These are phyloP conservation scores for Exophiala xenobiotica DNA, from an alignment of 2,329 filamentous ascomycete genomes.

Conservation along the genomic window DNA sequence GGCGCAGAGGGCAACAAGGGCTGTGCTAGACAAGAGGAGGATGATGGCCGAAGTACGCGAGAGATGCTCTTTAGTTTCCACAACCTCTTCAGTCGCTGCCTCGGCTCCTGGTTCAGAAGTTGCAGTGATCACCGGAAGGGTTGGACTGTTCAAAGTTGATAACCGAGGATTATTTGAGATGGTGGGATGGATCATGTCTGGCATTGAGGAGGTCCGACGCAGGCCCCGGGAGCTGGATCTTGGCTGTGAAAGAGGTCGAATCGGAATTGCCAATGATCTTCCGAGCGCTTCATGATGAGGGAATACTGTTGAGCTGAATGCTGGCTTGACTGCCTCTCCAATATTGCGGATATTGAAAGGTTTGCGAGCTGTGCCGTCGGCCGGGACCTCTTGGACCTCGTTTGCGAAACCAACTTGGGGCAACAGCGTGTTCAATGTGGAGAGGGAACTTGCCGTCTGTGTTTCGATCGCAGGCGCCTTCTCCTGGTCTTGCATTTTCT, in stretches of 20 bases:
- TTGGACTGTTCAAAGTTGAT: neutral
- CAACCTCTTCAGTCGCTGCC: conserved; percentile 33
- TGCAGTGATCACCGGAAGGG: conserved; percentile 52
- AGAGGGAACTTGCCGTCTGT: conserved; percentile 2
- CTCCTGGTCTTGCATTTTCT: conserved; percentile 26
- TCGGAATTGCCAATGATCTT: conserved; percentile 26
- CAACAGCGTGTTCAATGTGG: conserved; percentile 8
- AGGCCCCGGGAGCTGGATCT: conserved; percentile 43
- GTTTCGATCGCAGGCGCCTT: conserved; percentile 26
- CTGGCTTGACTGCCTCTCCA: conserved; percentile 55
- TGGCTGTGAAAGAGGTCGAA: conserved; percentile 33
- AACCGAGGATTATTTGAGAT: conserved; percentile 12
- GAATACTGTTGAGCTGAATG: conserved; percentile 27
- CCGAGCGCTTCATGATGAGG: conserved; percentile 29
- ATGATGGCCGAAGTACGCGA: conserved; percentile 53
- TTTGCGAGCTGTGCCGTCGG: conserved; percentile 39
- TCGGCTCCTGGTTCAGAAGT: conserved; percentile 14
- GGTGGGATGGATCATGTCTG: conserved; percentile 60
- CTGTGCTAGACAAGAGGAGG: conserved; percentile 64
- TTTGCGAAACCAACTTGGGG: conserved; percentile 61
- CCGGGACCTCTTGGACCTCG: conserved; percentile 32
- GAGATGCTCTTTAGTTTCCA: conserved; percentile 35
- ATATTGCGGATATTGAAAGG: conserved; percentile 61
- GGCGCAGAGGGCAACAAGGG: conserved; percentile 65
- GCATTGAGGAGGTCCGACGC: conserved; percentile 71